Base-by-base conservation (phyloP, 2,329 filamentous ascomycete genomes). In the Aspergillus flavus region DNA sequence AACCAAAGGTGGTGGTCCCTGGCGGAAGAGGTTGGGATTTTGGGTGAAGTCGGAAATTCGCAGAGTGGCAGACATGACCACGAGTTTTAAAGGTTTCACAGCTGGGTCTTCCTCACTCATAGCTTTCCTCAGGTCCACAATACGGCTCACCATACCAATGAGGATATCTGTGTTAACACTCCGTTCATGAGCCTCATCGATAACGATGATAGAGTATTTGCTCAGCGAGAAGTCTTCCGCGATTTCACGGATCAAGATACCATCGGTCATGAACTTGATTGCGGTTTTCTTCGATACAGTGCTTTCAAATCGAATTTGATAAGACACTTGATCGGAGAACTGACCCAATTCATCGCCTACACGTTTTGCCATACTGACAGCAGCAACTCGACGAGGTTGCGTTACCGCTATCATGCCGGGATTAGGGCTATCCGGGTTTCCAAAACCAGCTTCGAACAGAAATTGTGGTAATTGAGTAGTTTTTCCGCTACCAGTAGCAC, bases 221-320 rank as follows among this genome's bases (percentile, higher is more conserved):
- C 86, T 87, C 52, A 99, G 80, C 0, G 92, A 85, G 72, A 98
- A 93, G 74, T 99, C 95, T 68, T 95, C 89, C 0, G 92, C 89
- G 59, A 97, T 90, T 78, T 99, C 95, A 61, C 95, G 89, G 11
- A 99, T 85, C 64, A 99, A 82, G 32, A 99, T 93, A 85, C 95
- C 95, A 77, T 99, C 95, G 0, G 95, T 99, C 94, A 99, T 97
- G 80, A 98, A 99, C 76, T 99, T 99, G 76, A 99, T 87, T 6
- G 92, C 91, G 0, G 95, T 99, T 58, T 93, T 90, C 32, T 88
- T 83, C 56, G 89, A 87, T 1, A 91, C 89, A 0, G 89, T 94
- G 57, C 91, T 93, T 74, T 99, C 95, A 68, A 98, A 99, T 28
- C 96, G 91, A 71, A 99, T 97, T 76, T 94, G 95, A 76, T 98